Evolutionary conservation across 768 basidiomycete genomes (phyloP).

Genomic region (Pisolithus sp.): DNA sequence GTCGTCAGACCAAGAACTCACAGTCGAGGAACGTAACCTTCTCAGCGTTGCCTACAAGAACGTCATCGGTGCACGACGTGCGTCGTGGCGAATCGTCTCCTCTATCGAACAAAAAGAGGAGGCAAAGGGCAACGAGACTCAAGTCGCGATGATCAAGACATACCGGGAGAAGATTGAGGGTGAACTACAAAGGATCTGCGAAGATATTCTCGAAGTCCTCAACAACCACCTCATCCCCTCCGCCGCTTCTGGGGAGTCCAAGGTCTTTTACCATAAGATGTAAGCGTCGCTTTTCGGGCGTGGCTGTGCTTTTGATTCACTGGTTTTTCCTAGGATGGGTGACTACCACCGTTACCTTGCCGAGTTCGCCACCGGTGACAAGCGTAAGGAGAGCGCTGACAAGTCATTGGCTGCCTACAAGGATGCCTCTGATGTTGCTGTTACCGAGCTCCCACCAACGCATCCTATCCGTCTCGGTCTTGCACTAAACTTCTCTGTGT

Average conservation of each 20-base stretch:
- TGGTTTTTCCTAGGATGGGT: conserved; percentile 70
- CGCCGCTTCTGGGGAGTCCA: conserved; percentile 92
- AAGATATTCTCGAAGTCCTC: conserved; percentile 95
- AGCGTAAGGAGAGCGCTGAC: conserved; percentile 94
- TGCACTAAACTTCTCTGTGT: conserved; percentile 98
- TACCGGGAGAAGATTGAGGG: conserved; percentile 98
- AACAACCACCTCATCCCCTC: conserved; percentile 98
- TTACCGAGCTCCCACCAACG: conserved; percentile 90
- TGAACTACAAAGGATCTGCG: conserved; percentile 96
- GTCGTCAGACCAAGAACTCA: conserved; percentile 95
- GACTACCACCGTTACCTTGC: conserved; percentile 99
- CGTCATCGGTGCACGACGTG: conserved; percentile 96
- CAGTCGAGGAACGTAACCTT: conserved; percentile 97
- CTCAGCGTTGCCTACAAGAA: conserved; percentile 99
- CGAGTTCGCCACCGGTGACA: conserved; percentile 96
- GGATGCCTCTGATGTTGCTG: conserved; percentile 94
- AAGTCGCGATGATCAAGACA: conserved; percentile 95
- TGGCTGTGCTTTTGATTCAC: conserved; percentile 7
- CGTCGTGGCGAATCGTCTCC: conserved; percentile 96
- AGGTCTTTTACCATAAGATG: conserved; percentile 99
- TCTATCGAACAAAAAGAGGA: conserved; percentile 99
- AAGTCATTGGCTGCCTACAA: conserved; percentile 97
- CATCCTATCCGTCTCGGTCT: conserved; percentile 98
- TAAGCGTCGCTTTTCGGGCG: conserved; percentile 32
- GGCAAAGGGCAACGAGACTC: conserved; percentile 93